Percentiles rank a stretch among this genome's conserved stretches.
phyloP scores from a whole-genome alignment of 345 rosid species.

The Salix brachista region DNA sequence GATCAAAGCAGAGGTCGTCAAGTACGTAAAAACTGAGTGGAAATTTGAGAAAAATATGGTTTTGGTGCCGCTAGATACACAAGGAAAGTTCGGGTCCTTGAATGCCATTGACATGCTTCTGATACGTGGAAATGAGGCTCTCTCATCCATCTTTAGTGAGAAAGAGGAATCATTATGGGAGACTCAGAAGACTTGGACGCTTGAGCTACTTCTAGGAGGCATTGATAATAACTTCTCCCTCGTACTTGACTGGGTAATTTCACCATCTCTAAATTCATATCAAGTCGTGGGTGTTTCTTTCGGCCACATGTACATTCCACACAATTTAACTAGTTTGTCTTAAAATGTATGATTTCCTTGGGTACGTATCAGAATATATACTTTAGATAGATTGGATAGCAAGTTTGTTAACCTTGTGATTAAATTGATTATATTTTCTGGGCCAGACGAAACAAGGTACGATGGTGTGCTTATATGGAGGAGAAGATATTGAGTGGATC shows the following conservation, averaged over 20 bases:
- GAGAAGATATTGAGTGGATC: slow-evolving; percentile 37
- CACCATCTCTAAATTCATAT: no score
- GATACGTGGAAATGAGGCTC: slow-evolving; percentile 29
- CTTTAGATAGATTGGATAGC: no score
- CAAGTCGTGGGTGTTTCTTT: no score
- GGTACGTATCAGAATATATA: no score
- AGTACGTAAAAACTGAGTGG: slow-evolving; percentile 37
- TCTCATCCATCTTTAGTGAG: slow-evolving; percentile 20
- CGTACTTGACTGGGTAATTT: slow-evolving; percentile 24
- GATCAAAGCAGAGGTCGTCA: slow-evolving; percentile 24
- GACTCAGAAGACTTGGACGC: slow-evolving; percentile 22
- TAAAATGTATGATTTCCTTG: no score
- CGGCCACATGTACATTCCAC: no score
- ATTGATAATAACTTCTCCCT: slow-evolving; percentile 18
- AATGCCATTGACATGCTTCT: slow-evolving; percentile 35
- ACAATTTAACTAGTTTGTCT: no score
- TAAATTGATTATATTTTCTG: no score
- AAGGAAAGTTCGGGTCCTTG: slow-evolving; percentile 19
- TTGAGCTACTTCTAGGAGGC: slow-evolving; percentile 27
- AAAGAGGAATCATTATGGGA: slow-evolving; percentile 33
- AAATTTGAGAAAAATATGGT: slow-evolving; percentile 18
- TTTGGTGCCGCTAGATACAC: slow-evolving; percentile 32
- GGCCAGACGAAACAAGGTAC: slow-evolving; percentile 15
- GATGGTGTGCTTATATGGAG: slow-evolving; percentile 36
- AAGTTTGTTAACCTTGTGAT: no score